Base-by-base conservation (phyloP, 306 rosid species). In the Mimosa bimucronata region DNA sequence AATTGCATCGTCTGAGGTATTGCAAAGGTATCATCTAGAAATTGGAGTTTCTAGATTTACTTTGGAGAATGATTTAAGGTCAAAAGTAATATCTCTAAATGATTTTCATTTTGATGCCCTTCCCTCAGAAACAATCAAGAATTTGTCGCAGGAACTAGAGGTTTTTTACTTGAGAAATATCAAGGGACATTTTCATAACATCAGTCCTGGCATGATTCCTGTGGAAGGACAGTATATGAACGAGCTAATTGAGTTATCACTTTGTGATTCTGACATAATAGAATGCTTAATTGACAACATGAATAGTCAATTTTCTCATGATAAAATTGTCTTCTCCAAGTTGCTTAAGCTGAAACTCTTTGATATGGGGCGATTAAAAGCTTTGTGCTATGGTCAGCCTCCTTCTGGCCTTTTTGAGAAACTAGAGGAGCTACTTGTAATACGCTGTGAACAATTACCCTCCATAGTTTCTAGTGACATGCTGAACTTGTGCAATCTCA, bases 11-110 rank as follows among this genome's bases (percentile, higher is more conserved):
- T n/a, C n/a, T n/a, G n/a, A n/a, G n/a, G n/a, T n/a, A n/a, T n/a
- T n/a, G n/a, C n/a, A n/a, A n/a, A 75, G 79, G 58, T 75, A 75
- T 42, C 42, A 42, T 40, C 13, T 75, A 4, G 58, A 40, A 15
- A 50, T 50, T 11, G 71, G 71, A 28, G 16, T 40, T 23, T 26
- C 9, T 7, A 16, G 6, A 1, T 16, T 40, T 9, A 25, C 14
- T 16, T 41, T 42, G 11, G 28, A 7, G 15, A 53, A 31, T 16
- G 28, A 58, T 28, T 7, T 11, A 3, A 28, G 1, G 2, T 19
- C 73, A 30, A 65, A 21, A 46, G 3, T 18, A 15, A 11, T 77
- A 13, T 45, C 21, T 45, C 0, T 77, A 28, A 13, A 12, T 50
- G 57, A 1, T 50, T 50, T 50, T 6, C 0, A 13, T 45, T 45